Evolutionary conservation across 202 grass and related monocot species (phyloP).

Genomic region (Schoenoplectus triqueter): DNA sequence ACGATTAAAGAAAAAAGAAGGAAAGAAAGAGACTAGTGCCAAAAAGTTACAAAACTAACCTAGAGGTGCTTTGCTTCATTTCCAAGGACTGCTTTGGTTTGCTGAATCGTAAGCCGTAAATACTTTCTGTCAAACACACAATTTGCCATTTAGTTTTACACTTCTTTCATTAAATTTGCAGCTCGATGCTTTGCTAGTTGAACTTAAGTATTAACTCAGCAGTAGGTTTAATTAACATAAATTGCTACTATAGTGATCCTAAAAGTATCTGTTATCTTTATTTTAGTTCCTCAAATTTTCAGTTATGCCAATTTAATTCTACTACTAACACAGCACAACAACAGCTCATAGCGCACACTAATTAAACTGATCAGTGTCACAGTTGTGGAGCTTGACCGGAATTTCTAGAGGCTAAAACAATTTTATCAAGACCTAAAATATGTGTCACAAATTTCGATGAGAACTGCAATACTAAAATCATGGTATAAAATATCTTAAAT

Average conservation of each 20-base stretch:
- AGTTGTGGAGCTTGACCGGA: too few relatives aligned
- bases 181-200: background rate
- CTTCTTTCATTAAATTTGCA: background rate
- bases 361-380: background rate
- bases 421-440: too few relatives aligned
- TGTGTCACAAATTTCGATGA: too few relatives aligned
- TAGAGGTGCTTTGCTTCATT: conserved; percentile 28
- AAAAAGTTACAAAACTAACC: background rate
- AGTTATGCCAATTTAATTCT: background rate
- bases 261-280: background rate
- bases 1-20: background rate
- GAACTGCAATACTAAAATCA: too few relatives aligned
- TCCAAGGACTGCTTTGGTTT: background rate
- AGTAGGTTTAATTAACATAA: background rate
- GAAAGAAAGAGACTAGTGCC: background rate
- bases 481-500: too few relatives aligned
- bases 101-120: background rate
- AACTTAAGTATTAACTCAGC: background rate
- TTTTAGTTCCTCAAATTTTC: background rate
- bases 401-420: too few relatives aligned
- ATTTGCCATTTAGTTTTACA: background rate
- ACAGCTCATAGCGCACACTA: background rate
- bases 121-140: background rate
- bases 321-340: background rate
- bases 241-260: background rate